Evolutionary conservation across 352 stramenopile genomes (phyloP).

Genomic region (Globisporangium middletonii): DNA sequence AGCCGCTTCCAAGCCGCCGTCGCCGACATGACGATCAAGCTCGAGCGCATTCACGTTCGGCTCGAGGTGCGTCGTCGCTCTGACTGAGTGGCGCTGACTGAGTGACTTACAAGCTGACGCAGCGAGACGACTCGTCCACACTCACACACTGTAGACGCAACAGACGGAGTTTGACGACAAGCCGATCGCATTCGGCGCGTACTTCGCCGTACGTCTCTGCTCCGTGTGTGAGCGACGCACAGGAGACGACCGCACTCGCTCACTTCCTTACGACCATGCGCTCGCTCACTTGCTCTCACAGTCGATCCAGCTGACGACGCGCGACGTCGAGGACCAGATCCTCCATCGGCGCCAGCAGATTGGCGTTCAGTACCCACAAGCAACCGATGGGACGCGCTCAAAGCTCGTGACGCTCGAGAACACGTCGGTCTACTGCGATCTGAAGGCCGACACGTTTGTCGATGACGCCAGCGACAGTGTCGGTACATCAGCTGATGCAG

Average conservation of each 20-base stretch:
- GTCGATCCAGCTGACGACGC: slow-evolving; percentile 47
- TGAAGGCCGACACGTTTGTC: slow-evolving; percentile 30
- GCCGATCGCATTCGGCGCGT: slow-evolving; percentile 45
- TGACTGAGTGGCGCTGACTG: background rate
- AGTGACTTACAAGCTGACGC: too few species aligned
- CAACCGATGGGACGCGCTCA: slow-evolving; percentile 21
- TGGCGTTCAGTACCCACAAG: slow-evolving; percentile 37
- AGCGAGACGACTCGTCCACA: background rate
- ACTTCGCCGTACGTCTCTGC: slow-evolving; percentile 35
- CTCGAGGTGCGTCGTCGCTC: slow-evolving; percentile 38
- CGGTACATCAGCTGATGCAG: background rate
- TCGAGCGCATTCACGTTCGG: slow-evolving; percentile 62
- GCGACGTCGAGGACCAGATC: slow-evolving; percentile 53
- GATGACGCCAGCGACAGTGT: background rate
- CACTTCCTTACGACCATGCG: background rate
- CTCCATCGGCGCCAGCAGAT: slow-evolving; percentile 46
- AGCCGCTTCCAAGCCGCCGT: slow-evolving; percentile 40
- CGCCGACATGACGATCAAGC: slow-evolving; percentile 48
- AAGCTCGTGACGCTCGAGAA: slow-evolving; percentile 66
- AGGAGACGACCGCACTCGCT: background rate
- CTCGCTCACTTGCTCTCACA: slow-evolving; percentile 11
- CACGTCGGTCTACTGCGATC: slow-evolving; percentile 53
- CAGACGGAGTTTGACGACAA: slow-evolving; percentile 38
- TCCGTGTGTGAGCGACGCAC: background rate
- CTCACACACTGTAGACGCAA: background rate